Conservation (phyloP, 352 stramenopile genomes). For the Pythium pyrilobum region DNA sequence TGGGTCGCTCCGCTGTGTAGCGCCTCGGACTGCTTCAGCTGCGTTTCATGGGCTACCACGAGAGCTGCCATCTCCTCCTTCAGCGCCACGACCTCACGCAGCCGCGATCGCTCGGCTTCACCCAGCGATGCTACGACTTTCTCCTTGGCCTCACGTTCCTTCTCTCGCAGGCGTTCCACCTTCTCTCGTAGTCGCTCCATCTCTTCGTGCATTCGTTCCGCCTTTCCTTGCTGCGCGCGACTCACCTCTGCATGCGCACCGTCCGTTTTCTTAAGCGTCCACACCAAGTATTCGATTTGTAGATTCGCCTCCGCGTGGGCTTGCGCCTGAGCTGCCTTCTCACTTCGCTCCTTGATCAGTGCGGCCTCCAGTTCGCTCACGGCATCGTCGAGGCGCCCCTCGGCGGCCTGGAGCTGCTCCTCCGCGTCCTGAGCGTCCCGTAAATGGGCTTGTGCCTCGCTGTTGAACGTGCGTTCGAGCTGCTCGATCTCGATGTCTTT, state of each 20-base stretch:
- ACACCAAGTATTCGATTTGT: constrained; percentile 1
- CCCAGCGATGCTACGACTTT: background rate
- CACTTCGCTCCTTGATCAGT: background rate
- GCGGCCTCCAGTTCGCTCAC: background rate
- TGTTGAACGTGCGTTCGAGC: background rate
- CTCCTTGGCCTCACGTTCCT: background rate
- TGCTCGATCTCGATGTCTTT: constrained; percentile 1
- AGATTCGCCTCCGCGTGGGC: background rate
- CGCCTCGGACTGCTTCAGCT: background rate
- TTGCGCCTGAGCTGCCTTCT: background rate
- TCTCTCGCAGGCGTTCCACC: background rate
- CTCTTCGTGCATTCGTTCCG: background rate
- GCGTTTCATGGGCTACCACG: background rate
- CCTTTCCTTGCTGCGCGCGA: background rate
- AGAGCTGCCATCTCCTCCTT: constrained; percentile 1
- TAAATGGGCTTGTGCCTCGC: background rate
- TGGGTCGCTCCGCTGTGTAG: too few species aligned
- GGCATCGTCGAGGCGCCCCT: background rate
- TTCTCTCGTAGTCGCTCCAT: background rate
- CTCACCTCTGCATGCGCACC: background rate
- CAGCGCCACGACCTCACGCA: background rate
- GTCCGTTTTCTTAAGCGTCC: constrained; percentile 3
- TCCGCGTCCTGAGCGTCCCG: background rate
- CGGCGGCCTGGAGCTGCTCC: background rate
- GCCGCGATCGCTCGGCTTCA: background rate